Evolutionary conservation across 257 asterid species (phyloP).

Genomic region (Lycium ferocissimum): DNA sequence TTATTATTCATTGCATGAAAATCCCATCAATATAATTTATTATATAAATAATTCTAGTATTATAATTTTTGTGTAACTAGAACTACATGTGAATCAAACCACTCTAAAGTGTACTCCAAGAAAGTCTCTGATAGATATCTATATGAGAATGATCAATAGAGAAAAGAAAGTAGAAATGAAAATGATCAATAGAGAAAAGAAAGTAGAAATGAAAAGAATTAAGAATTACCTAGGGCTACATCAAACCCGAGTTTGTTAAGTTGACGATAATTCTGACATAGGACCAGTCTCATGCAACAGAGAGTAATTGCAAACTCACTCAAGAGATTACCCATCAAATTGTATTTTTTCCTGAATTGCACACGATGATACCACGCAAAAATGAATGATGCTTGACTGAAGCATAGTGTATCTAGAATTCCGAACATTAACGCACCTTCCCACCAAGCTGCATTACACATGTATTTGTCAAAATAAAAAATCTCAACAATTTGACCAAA

Average conservation of each 20-base stretch:
- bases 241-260: constrained; percentile 34
- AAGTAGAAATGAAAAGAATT: background rate
- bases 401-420: background rate
- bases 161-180: background rate
- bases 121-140: background rate
- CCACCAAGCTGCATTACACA: constrained; percentile 38
- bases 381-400: constrained; percentile 25
- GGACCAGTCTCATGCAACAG: constrained; percentile 32
- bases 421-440: constrained; percentile 31
- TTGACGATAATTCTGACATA: constrained; percentile 40
- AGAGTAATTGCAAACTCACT: constrained; percentile 34
- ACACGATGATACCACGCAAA: constrained; percentile 35
- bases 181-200: background rate
- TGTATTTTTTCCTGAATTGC: constrained; percentile 34
- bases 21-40: background rate
- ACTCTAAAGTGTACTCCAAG: background rate
- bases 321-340: constrained; percentile 28
- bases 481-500: background rate
- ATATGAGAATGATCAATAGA: background rate
- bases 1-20: background rate
- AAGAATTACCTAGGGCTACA: constrained; percentile 34
- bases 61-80: background rate
- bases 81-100: background rate
- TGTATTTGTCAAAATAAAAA: background rate
- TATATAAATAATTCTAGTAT: background rate